phyloP scores from a whole-genome alignment of 1,284 basidiomycete genomes.

The Moesziomyces parantarcticus region DNA sequence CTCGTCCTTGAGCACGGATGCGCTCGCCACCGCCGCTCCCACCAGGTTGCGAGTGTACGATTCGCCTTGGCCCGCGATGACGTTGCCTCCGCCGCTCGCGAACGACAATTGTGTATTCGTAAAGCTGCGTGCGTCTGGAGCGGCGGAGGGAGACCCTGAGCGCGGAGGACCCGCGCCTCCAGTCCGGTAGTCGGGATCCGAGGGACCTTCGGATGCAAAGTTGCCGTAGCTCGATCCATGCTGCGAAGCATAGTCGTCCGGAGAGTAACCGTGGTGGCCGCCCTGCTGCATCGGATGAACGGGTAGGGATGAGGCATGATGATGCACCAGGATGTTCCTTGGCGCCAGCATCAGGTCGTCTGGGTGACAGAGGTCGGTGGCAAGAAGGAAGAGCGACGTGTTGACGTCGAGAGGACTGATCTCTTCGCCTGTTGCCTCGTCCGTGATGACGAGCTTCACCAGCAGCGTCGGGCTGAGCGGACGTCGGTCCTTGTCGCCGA shows the following conservation, averaged over 20 bases:
- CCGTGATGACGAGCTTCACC: conserved; percentile 57
- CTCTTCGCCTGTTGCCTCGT: conserved; percentile 52
- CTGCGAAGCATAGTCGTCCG: conserved; percentile 18
- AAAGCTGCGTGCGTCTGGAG: neutral
- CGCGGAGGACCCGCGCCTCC: conserved; percentile 4
- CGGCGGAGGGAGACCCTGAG: conserved; percentile 9
- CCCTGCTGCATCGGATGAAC: conserved; percentile 30
- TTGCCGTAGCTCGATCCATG: conserved; percentile 19
- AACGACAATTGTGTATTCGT: conserved; percentile 7
- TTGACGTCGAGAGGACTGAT: conserved; percentile 57
- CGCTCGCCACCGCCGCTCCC: conserved; percentile 58
- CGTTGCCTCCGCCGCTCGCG: conserved; percentile 24
- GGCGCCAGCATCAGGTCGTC: conserved; percentile 55
- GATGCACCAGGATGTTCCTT: conserved; percentile 56
- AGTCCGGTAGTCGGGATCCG: conserved; percentile 24
- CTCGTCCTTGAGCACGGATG: conserved; percentile 59
- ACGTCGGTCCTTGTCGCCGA: conserved; percentile 63
- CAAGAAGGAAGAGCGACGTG: conserved; percentile 60
- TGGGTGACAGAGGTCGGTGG: conserved; percentile 60
- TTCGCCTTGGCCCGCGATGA: conserved; percentile 34
- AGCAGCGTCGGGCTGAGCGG: conserved; percentile 61
- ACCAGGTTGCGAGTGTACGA: conserved; percentile 61
- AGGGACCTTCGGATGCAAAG: conserved; percentile 8
- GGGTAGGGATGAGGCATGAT: conserved; percentile 46
- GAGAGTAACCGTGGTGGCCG: conserved; percentile 9